Conservation (phyloP, 495 filamentous ascomycete species). For the Hypoxylon lenormandii region DNA sequence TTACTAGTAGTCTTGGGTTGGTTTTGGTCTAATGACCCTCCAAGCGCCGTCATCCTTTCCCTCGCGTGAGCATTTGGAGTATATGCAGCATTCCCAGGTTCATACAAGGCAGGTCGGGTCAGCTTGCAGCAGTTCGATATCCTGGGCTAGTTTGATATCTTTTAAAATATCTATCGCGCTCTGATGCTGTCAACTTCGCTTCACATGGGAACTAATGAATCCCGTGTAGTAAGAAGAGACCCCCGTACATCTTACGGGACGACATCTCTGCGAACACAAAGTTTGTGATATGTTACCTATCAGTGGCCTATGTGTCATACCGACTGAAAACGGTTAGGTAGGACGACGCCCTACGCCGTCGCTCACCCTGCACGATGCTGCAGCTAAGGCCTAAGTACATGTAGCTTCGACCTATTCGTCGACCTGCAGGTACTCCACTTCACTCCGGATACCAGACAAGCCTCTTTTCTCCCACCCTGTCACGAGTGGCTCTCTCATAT, state of each 20-base stretch:
- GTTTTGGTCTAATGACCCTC: conserved; percentile 27
- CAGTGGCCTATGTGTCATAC: conserved; percentile 34
- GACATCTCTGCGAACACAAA: conserved; percentile 36
- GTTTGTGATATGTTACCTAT: conserved; percentile 48
- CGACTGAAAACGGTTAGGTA: conserved; percentile 48
- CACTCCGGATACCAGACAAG: conserved; percentile 37
- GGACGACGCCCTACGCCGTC: conserved; percentile 47
- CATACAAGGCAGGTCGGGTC: neutral
- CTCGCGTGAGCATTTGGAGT: conserved; percentile 11
- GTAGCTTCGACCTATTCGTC: conserved; percentile 50
- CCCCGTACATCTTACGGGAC: conserved; percentile 39
- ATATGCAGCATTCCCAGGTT: neutral
- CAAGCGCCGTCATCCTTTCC: conserved; percentile 23
- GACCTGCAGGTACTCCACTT: conserved; percentile 49
- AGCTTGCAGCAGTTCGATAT: neutral
- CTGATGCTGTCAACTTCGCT: conserved; percentile 11
- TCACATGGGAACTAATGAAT: conserved; percentile 24
- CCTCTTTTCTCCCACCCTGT: conserved; percentile 24
- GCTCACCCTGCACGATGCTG: conserved; percentile 50
- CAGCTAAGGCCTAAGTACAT: conserved; percentile 47
- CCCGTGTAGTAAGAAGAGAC: conserved; percentile 43
- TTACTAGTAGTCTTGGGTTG: conserved; percentile 10
- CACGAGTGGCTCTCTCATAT: conserved; percentile 39
- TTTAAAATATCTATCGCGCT: conserved; percentile 4
- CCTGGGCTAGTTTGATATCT: neutral